Evolutionary conservation across 225 moss, liverwort and hornwort species (phyloP).

Genomic region (Marchantia polymorpha): DNA sequence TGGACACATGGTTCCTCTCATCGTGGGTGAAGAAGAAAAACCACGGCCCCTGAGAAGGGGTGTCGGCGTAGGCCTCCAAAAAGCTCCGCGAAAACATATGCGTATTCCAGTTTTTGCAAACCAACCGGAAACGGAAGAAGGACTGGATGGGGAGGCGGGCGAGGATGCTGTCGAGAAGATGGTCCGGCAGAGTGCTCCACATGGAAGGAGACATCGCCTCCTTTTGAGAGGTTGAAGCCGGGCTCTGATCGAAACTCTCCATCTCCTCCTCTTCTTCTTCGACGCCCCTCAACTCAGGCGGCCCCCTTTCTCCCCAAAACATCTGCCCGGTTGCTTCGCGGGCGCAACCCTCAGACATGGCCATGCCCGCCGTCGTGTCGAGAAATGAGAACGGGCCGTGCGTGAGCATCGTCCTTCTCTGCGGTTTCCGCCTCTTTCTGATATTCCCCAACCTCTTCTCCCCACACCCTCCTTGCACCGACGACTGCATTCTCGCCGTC

Average conservation of each 20-base stretch:
- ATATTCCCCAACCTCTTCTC: slow-evolving; percentile 24
- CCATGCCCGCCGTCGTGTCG: neutral
- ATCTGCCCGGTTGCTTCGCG: slow-evolving; percentile 8
- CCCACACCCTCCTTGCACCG: slow-evolving; percentile 29
- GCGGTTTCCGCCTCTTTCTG: slow-evolving; percentile 29
- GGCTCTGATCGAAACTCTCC: neutral
- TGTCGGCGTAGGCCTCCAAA: slow-evolving; percentile 44
- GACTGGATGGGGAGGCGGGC: slow-evolving; percentile 44
- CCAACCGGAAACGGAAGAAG: slow-evolving; percentile 47
- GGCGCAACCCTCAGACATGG: neutral
- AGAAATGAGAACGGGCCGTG: slow-evolving; percentile 15
- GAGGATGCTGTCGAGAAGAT: slow-evolving; percentile 40
- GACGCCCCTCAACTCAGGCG: slow-evolving; percentile 1
- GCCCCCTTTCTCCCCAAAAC: slow-evolving; percentile 2
- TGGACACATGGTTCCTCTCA: slow-evolving; percentile 44
- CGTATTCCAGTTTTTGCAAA: slow-evolving; percentile 46
- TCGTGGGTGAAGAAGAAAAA: slow-evolving; percentile 50
- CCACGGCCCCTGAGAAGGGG: slow-evolving; percentile 43
- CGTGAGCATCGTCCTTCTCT: slow-evolving; percentile 5
- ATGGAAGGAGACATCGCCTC: slow-evolving; percentile 33
- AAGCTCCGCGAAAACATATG: slow-evolving; percentile 42
- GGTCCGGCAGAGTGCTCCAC: slow-evolving; percentile 48
- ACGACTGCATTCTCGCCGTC: slow-evolving; percentile 34
- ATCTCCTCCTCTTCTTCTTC: slow-evolving; percentile 9
- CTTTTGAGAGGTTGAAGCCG: slow-evolving; percentile 16